Base-by-base conservation (phyloP, 495 filamentous ascomycete genomes). In the Sporormia fimetaria region DNA sequence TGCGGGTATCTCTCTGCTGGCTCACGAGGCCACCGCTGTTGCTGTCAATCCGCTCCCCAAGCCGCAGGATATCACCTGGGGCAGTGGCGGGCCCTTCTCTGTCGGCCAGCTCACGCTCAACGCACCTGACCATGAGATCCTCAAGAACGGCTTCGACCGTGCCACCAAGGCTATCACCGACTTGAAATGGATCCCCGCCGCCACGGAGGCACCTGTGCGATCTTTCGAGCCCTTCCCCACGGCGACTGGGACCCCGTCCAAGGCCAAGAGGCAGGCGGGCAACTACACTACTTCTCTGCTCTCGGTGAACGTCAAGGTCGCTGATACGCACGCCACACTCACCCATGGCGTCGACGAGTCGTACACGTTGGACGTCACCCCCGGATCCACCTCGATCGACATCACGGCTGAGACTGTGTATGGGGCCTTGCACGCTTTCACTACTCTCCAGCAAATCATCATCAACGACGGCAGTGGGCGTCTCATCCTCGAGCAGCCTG, bases 371-470 rank as follows among this genome's bases (percentile, higher is more conserved):
- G 59, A 65, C 12, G 63, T 73, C 24, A 43, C 52, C 8, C 49
- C 57, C 8, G 46, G 40, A 14, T 59, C 62, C 1, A 49, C 44
- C 33, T 56, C 35, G 21, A 59, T 73, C 42, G 52, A 52, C 7
- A 69, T 76, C 50, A 66, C 56, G 3, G 57, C 70, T 17, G 47
- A 67, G 37, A 71, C 71, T 0, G 57, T 64, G 40, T 69, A 68
- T 63, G 73, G 71, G 21, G 69, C 67, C n/a, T 54, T 76, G 6
- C 70, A 73, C 52, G 73, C 71, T 10, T 71, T 76, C 44, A 74
- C 70, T n/a, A 76, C 73, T 7, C 51, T 74, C n/a, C 71, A 75
- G 44, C 54, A 67, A 42, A 39, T 70, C 29, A 40, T 67, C 22
- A 33, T 70, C 42, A 37, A 22, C 20, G 55, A 56, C 31, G 37